Conservation (phyloP, 345 rosid genomes). For the Jatropha curcas region DNA sequence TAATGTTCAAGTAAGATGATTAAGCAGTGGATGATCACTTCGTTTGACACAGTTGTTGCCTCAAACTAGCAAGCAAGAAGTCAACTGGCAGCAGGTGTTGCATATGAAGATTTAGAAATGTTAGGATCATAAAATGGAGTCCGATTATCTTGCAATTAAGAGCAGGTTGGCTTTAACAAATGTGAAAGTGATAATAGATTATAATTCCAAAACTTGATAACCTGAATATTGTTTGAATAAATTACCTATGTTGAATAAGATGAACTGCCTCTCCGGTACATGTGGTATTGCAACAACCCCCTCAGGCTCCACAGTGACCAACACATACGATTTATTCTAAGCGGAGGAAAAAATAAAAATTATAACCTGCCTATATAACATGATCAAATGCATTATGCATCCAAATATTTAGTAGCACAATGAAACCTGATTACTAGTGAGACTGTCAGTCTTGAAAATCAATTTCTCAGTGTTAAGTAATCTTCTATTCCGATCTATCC, state of each 20-base stretch:
- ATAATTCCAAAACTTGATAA: background rate
- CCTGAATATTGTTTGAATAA: background rate
- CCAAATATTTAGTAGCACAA: background rate
- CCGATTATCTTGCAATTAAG: background rate
- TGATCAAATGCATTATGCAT: background rate
- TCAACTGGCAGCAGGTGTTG: background rate
- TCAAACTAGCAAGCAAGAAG: background rate
- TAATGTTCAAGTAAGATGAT: background rate
- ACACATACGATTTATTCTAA: conserved; percentile 53
- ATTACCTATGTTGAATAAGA: conserved; percentile 74
- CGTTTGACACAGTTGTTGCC: background rate
- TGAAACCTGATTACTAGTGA: conserved; percentile 47
- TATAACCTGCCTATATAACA: conserved; percentile 1
- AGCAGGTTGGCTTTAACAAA: background rate
- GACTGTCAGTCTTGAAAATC: conserved; percentile 35
- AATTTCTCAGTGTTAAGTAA: conserved; percentile 35
- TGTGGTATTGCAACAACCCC: conserved; percentile 73
- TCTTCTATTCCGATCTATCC: conserved; percentile 40
- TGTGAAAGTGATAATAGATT: background rate
- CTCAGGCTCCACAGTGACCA: conserved; percentile 79
- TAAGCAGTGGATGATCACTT: background rate
- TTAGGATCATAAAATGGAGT: background rate
- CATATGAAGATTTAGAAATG: background rate
- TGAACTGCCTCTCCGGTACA: conserved; percentile 46
- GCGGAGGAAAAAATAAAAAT: conserved; percentile 11